Base-by-base conservation (phyloP, 2,329 filamentous ascomycete species). In the Fusarium hainanense region DNA sequence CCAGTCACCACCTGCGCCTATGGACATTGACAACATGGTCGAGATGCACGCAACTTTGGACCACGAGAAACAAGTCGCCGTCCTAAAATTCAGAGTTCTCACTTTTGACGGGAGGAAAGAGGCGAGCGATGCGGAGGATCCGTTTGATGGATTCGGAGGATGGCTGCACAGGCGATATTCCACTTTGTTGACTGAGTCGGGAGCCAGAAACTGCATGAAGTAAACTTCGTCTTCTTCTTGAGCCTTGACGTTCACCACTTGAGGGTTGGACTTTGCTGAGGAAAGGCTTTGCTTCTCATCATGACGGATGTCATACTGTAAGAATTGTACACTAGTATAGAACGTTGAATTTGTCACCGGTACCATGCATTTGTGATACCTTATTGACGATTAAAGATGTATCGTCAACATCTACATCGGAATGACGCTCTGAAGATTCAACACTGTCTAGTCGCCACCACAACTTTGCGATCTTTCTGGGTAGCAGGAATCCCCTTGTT, bases 81-180 rank as follows among this genome's bases (percentile, higher is more conserved):
- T 63, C 1, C 44, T 74, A 1, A 62, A 52, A 13, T 44, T 74
- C 11, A 52, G 50, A 25, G 37, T 16, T 3, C 42, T 74, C 1
- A 69, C 67, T 0, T 74, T 74, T 13, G 50, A 74, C 4, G 69
- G 71, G 12, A 60, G 51, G 2, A 27, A 69, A 12, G 41, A 34
- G 7, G 67, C 71, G 10, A 67, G 56, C 27, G 49, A 67, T 6
- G 14, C 49, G 18, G 54, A 64, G 1, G 67, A 71, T 18, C 71
- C 69, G 1, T 67, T 72, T 28, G 64, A 61, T 1, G 69, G 71
- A 0, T 14, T 74, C 12, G 54, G 16, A 7, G 69, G 67, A n/a
- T 74, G 69, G 63, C 40, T 74, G 16, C 71, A 74, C 12, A 49
- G 41, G 14, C 43, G 52, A 8, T 74, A 74, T 55, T 46, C 71